Conservation (phyloP, 2,329 filamentous ascomycete species). For the Fusarium clavum region DNA sequence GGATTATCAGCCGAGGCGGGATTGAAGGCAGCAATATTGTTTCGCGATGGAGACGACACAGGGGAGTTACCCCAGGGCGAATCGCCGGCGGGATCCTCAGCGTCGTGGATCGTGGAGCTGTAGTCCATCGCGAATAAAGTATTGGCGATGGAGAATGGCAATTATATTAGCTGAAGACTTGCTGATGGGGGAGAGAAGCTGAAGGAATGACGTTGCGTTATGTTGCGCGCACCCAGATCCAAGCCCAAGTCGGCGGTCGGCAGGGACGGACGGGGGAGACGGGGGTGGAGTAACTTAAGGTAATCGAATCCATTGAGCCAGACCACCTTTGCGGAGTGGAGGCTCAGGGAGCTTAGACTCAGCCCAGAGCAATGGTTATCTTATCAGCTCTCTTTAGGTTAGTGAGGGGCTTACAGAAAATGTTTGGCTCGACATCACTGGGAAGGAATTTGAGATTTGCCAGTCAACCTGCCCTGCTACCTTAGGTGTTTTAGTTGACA, state of each 20-base stretch:
- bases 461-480: slow-evolving; percentile 5
- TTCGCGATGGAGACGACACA: slow-evolving; percentile 61
- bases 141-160: slow-evolving; percentile 18
- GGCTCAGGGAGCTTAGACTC: slow-evolving; percentile 24
- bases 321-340: slow-evolving; percentile 8
- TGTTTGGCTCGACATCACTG: slow-evolving; percentile 46
- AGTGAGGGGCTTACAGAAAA: slow-evolving; percentile 58
- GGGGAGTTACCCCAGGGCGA: slow-evolving; percentile 70
- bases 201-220: slow-evolving; percentile 44
- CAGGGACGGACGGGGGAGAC: slow-evolving; percentile 35
- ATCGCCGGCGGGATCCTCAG: slow-evolving; percentile 63
- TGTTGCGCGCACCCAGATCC: slow-evolving; percentile 38
- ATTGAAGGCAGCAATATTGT: slow-evolving; percentile 58
- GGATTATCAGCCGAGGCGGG: slow-evolving; percentile 52
- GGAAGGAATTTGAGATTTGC: slow-evolving; percentile 28
- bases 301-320: slow-evolving; percentile 15
- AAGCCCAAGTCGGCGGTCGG: slow-evolving; percentile 34
- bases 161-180: slow-evolving; percentile 17
- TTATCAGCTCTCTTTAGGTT: slow-evolving; percentile 42
- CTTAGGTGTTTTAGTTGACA: background rate
- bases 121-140: slow-evolving; percentile 64
- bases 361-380: slow-evolving; percentile 42
- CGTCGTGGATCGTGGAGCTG: slow-evolving; percentile 65
- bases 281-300: slow-evolving; percentile 23
- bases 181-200: slow-evolving; percentile 32